These are phyloP conservation scores for Vanrija humicola DNA, from an alignment of 1,284 basidiomycete species.

Conservation along the genomic window DNA sequence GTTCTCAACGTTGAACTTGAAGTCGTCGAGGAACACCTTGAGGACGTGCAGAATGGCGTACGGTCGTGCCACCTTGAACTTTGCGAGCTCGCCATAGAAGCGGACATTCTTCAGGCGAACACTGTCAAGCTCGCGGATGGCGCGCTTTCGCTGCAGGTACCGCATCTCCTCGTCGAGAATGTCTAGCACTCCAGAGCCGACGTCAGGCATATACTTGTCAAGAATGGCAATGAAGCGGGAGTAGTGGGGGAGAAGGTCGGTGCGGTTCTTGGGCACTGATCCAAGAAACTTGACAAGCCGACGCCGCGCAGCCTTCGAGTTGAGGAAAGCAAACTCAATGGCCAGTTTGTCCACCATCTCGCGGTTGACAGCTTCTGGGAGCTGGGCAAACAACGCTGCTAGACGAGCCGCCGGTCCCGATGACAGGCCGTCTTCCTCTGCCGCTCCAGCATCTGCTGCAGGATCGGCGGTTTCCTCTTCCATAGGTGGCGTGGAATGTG, in stretches of 20 bases:
- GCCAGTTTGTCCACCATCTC: conserved; percentile 88
- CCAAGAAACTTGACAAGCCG: conserved; percentile 82
- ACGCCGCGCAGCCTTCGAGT: conserved; percentile 91
- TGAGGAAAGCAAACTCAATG: conserved; percentile 92
- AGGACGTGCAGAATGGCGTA: conserved; percentile 92
- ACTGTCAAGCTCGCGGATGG: conserved; percentile 81
- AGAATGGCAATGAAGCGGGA: conserved; percentile 83
- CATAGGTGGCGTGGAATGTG: conserved; percentile 23
- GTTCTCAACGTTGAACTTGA: conserved; percentile 90
- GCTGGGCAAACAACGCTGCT: conserved; percentile 82
- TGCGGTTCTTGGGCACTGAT: conserved; percentile 80
- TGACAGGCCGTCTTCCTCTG: conserved; percentile 47
- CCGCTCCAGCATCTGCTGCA: conserved; percentile 12
- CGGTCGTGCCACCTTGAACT: conserved; percentile 88
- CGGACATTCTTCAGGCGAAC: conserved; percentile 83
- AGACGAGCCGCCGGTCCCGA: conserved; percentile 89
- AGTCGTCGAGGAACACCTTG: conserved; percentile 95
- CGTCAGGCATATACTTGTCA: conserved; percentile 88
- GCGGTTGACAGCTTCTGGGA: conserved; percentile 91
- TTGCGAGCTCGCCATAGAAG: conserved; percentile 87
- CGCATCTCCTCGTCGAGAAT: conserved; percentile 91
- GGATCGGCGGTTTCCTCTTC: conserved; percentile 51
- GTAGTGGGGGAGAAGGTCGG: conserved; percentile 90
- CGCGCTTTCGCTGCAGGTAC: conserved; percentile 91
- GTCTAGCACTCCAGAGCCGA: conserved; percentile 75